These are phyloP conservation scores for Sequoia sempervirens DNA, from an alignment of 75 land plant species.

Conservation along the genomic window DNA sequence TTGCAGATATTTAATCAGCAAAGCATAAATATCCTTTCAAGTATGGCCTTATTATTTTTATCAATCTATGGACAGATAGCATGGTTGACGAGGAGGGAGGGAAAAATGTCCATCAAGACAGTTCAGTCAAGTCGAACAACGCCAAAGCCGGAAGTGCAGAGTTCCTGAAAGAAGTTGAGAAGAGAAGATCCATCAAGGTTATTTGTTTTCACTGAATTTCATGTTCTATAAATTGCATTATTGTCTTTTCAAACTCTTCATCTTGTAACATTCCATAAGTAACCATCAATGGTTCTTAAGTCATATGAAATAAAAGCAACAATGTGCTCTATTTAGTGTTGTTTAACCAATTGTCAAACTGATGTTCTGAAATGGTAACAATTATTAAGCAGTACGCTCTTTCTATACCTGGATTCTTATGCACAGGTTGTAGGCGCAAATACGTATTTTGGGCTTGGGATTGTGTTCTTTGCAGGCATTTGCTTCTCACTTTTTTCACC, in stretches of 20 bases:
- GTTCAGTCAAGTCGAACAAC: slow-evolving; percentile 6
- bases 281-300: too few relatives aligned
- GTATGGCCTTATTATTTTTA: background rate
- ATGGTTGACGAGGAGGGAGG: slow-evolving; percentile 4
- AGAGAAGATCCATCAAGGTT: slow-evolving; percentile 81
- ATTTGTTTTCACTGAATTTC: background rate
- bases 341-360: background rate
- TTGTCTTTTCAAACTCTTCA: background rate
- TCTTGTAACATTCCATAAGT: background rate
- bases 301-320: background rate
- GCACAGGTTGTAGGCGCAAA: slow-evolving; percentile 65
- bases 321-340: too few relatives aligned
- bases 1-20: background rate
- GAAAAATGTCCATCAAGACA: background rate
- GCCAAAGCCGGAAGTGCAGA: slow-evolving; percentile 77
- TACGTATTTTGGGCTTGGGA: slow-evolving; percentile 58
- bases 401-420: background rate
- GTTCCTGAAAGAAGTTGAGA: slow-evolving; percentile 72
- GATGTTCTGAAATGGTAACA: background rate
- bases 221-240: background rate
- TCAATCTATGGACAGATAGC: background rate
- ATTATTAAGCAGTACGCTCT: background rate
- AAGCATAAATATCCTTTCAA: background rate
- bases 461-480: slow-evolving; percentile 82
- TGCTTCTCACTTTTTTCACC: slow-evolving; percentile 97